These are phyloP conservation scores for Phoma sp. DNA, from an alignment of 2,329 filamentous ascomycete species.

Conservation along the genomic window DNA sequence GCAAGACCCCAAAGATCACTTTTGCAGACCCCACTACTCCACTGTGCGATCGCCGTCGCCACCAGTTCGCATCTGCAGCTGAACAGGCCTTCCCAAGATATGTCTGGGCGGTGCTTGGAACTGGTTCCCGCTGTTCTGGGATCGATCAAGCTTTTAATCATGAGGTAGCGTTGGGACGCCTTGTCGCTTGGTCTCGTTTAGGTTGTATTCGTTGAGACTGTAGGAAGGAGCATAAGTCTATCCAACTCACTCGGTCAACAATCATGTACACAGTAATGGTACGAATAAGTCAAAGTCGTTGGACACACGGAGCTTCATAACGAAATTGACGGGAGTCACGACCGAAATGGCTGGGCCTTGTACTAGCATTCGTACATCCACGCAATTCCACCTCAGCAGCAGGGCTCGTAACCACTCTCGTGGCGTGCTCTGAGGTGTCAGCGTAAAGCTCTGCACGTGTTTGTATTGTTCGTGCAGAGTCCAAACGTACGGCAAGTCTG, in stretches of 20 bases:
- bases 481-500: no score
- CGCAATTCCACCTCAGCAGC: background rate
- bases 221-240: background rate
- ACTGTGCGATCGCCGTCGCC: conserved; percentile 13
- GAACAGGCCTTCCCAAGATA: background rate
- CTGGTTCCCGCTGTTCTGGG: background rate
- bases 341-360: background rate
- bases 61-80: conserved; percentile 10
- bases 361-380: background rate
- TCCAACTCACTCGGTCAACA: background rate
- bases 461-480: no score
- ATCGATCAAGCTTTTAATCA: background rate
- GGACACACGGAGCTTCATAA: background rate
- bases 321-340: background rate
- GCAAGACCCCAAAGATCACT: background rate
- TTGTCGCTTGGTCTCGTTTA: background rate
- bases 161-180: background rate
- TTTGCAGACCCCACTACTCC: conserved; percentile 12
- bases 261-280: background rate
- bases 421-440: background rate
- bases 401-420: background rate
- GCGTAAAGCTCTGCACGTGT: background rate
- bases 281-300: background rate
- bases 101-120: conserved; percentile 2
- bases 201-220: background rate